Evolutionary conservation across 83 land plant species (phyloP), one percentile per base, ranked within the genome.

Genomic region (Picea abies): DNA sequence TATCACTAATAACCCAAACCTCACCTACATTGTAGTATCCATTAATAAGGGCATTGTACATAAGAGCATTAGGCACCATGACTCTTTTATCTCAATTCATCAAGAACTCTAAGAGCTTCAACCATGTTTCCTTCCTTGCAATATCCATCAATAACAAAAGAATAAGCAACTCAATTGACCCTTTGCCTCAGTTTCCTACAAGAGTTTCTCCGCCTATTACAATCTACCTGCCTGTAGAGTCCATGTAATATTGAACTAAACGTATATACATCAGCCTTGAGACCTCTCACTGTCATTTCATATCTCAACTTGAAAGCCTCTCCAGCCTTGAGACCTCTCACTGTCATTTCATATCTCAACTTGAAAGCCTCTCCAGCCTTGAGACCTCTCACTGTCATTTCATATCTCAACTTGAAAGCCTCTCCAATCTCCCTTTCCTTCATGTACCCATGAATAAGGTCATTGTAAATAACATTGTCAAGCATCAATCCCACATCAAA

Each of bases 221-320:
- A 79, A 7, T 44, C 79, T 77, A 20, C 89, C 91, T 72, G 76
- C 68, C 64, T 81, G 6, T 85, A 88, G 49, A 88, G 86, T 3
- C 90, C 93, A 65, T 85, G 52, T 47, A 47, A 7, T 8, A 47
- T 47, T 47, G 52, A 47, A 47, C 52, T 47, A 47, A 47, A 47
- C 6, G 52, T 47, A 7, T 47, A 47, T 47, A 47, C 52, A 86
- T 89, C 91, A 16, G 91, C 91, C 9, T 39, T 81, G 35, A 89
- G 35, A 4, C 94, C 94, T 23, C 81, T 67, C 47, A 37, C 82
- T 12, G 60, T 78, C 91, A 91, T 87, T 83, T 89, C 88, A 66
- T 89, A 85, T 76, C 87, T 87, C 29, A 29, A 29, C 29, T 29
- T 29, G 29, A 29, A 29, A 29, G 29, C 29, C 29, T 29, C 29